Base-by-base conservation (phyloP, 495 filamentous ascomycete genomes). In the Aspergillus steynii region DNA sequence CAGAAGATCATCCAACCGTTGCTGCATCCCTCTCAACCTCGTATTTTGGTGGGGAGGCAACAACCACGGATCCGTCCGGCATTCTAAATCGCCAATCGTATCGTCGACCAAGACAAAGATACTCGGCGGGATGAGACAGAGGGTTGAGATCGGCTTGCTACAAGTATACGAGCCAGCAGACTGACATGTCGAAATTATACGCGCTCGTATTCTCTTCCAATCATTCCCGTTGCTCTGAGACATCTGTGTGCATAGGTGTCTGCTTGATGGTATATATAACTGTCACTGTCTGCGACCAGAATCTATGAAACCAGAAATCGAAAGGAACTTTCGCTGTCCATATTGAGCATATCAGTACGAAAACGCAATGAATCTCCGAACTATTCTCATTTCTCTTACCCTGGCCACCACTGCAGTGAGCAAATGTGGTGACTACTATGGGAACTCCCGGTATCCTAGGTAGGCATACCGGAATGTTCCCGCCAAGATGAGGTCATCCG, bases 351-450 rank as follows among this genome's bases (percentile, higher is more conserved):
- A 20, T 20, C 20, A 20, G 20, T 20, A 20, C 20, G 20, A 20
- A 42, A 42, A 42, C 34, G 8, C 2, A 2, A 37, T 42, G 37
- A 1, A 42, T 42, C 7, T 42, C 8, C 7, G 3, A 0, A 42
- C 12, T 1, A 1, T 42, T 12, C 37, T 42, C 37, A 15, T 42
- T 14, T 12, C 37, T 42, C 12, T 42, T 42, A 4, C 10, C 10
- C 37, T 42, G 12, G 37, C 37, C 9, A 15, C 37, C 10, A 42
- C 9, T 10, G 37, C 9, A 42, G 8, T 42, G 1, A 14, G 37
- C 9, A 42, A 12, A 42, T 42, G 37, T 12, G 37, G 5, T 12
- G 37, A 14, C 37, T 64, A 60, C n/a, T 64, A 66, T 31, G 69
- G 67, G 20, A 20, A 20, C 20, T 20, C 20, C 20, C 20, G 20